A percentile compares a stretch with the other conserved stretches of the same genome.
Evolutionary conservation across 2,329 filamentous ascomycete genomes (phyloP).

Genomic region (Plectosphaerella cucumerina): DNA sequence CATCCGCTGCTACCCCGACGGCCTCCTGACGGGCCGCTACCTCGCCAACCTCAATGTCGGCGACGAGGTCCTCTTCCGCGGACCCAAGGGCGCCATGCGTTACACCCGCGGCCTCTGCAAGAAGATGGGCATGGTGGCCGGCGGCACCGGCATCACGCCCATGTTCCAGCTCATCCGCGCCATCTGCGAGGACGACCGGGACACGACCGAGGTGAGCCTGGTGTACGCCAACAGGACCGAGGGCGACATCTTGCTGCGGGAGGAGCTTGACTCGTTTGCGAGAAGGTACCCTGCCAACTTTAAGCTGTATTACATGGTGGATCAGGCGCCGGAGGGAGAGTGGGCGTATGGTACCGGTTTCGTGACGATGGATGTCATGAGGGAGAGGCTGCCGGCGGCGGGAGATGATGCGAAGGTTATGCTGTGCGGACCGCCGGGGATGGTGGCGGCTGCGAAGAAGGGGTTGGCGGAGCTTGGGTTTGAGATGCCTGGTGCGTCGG

Average conservation of each 20-base stretch:
- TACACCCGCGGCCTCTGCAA: conserved; percentile 38
- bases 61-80: conserved; percentile 46
- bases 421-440: conserved; percentile 57
- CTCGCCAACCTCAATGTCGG: conserved; percentile 41
- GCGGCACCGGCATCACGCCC: conserved; percentile 29
- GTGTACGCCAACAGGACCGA: conserved; percentile 57
- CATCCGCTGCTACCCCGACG: conserved; percentile 47
- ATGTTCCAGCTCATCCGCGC: conserved; percentile 54
- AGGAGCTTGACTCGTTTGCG: conserved; percentile 51
- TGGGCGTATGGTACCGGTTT: conserved; percentile 48
- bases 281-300: conserved; percentile 47
- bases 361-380: conserved; percentile 47
- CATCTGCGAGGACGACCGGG: conserved; percentile 56
- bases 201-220: conserved; percentile 49
- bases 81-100: conserved; percentile 53
- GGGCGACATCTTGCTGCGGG: conserved; percentile 54
- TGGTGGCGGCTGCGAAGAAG: conserved; percentile 55
- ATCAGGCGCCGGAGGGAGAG: conserved; percentile 32
- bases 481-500: conserved; percentile 40
- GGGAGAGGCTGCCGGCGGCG: conserved; percentile 41
- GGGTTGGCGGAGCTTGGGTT: conserved; percentile 44
- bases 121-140: conserved; percentile 51
- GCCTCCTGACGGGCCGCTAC: conserved; percentile 44
- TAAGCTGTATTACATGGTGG: conserved; percentile 51
- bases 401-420: conserved; percentile 45